phyloP scores from a whole-genome alignment of 139 green algal species.

The Picochlorum sp. region DNA sequence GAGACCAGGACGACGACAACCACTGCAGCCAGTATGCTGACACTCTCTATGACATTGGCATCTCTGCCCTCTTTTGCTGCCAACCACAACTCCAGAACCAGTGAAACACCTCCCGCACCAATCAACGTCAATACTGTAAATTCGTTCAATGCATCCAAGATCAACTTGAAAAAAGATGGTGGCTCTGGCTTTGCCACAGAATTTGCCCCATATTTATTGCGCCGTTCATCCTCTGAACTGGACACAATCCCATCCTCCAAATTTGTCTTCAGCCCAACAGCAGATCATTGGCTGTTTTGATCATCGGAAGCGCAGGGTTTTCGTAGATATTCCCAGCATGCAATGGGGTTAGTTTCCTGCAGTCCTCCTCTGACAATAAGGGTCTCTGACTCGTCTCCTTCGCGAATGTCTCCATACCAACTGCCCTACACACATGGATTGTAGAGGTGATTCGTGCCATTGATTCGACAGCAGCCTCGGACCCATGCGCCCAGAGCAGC shows the following conservation, averaged over 20 bases:
- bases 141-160: slow-evolving; percentile 24
- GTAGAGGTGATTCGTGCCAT: no score
- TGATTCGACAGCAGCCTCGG: no score
- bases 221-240: neutral
- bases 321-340: neutral
- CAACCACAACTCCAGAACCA: slow-evolving; percentile 32
- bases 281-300: neutral
- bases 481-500: no score
- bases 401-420: neutral
- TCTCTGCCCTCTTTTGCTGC: slow-evolving; percentile 6
- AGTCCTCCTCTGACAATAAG: neutral
- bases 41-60: slow-evolving; percentile 55
- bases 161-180: neutral
- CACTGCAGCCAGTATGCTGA: slow-evolving; percentile 65
- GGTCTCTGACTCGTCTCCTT: neutral
- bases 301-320: neutral
- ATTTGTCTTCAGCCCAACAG: neutral
- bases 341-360: neutral
- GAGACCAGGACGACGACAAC: slow-evolving; percentile 61
- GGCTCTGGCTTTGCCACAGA: neutral
- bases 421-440: neutral
- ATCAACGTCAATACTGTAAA: slow-evolving; percentile 57
- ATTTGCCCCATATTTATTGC: neutral
- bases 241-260: neutral
- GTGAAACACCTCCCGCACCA: slow-evolving; percentile 39